phyloP scores from a whole-genome alignment of 345 rosid genomes.

The Iberis pinnata region DNA sequence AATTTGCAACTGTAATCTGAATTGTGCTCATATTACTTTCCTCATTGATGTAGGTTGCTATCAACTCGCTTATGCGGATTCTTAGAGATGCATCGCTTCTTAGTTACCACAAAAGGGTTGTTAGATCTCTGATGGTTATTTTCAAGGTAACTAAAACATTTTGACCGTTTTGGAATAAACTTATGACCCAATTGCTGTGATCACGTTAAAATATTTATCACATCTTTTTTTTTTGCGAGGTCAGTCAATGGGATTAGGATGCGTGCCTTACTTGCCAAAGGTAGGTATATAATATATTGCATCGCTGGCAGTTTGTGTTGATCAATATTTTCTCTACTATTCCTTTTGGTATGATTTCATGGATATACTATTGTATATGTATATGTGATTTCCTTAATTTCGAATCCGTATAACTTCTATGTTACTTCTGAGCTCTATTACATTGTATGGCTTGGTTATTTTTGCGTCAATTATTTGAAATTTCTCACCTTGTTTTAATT shows the following conservation, averaged over 20 bases:
- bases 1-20: slow-evolving; percentile 15
- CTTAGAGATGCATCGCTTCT: slow-evolving; percentile 94
- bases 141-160: slow-evolving; percentile 57
- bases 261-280: slow-evolving; percentile 93
- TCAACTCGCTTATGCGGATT: slow-evolving; percentile 95
- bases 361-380: neutral
- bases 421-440: neutral
- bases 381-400: slow-evolving; percentile 5
- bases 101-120: slow-evolving; percentile 96
- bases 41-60: slow-evolving; percentile 63
- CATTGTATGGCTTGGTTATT: slow-evolving; percentile 1
- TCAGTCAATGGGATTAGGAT: slow-evolving; percentile 96
- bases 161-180: neutral
- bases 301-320: slow-evolving; percentile 12
- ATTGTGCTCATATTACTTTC: slow-evolving; percentile 23
- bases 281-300: slow-evolving; percentile 40
- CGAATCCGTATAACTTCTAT: neutral
- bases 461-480: slow-evolving; percentile 3
- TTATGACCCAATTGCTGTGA: slow-evolving; percentile 7
- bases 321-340: slow-evolving; percentile 11
- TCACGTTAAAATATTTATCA: neutral
- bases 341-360: slow-evolving; percentile 11
- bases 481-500: slow-evolving; percentile 1
- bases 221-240: slow-evolving; percentile 41
- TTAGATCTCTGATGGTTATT: slow-evolving; percentile 92